phyloP scores from a whole-genome alignment of 2,329 filamentous ascomycete species.

The Nothopassalora personata region DNA sequence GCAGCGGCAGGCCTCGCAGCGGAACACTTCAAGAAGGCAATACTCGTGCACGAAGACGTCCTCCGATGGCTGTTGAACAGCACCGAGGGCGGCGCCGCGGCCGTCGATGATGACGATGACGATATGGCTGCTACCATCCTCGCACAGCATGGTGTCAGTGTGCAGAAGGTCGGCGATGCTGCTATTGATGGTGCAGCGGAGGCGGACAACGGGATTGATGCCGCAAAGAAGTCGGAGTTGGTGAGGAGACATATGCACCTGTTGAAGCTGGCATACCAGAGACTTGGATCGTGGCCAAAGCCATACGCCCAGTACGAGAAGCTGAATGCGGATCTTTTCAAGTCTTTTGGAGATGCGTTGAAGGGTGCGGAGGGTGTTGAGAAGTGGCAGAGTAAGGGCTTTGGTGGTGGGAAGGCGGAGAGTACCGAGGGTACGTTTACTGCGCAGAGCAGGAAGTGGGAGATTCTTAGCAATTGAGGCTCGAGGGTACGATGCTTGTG shows the following conservation, averaged over 20 bases:
- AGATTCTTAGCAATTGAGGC: constrained; percentile 16
- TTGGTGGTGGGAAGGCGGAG: constrained; percentile 45
- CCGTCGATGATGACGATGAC: constrained; percentile 33
- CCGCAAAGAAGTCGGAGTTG: constrained; percentile 26
- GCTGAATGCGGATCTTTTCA: constrained; percentile 43
- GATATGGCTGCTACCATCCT: constrained; percentile 36
- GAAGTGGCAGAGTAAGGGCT: constrained; percentile 45
- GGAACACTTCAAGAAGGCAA: constrained; percentile 39
- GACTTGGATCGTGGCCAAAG: constrained; percentile 44
- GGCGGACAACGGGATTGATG: constrained; percentile 10
- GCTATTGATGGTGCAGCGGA: not conserved
- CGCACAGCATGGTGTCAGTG: constrained; percentile 32
- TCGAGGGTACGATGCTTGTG: not conserved
- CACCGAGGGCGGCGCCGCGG: constrained; percentile 25
- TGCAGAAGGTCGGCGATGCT: constrained; percentile 24
- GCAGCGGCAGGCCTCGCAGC: constrained; percentile 29
- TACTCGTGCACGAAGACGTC: constrained; percentile 32
- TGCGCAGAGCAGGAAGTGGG: constrained; percentile 30
- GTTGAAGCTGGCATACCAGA: constrained; percentile 39
- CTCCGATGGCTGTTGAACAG: constrained; percentile 27
- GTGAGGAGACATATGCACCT: constrained; percentile 36
- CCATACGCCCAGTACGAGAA: constrained; percentile 45
- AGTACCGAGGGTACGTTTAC: constrained; percentile 33
- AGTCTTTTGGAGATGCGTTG: constrained; percentile 37
- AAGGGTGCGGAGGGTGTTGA: constrained; percentile 43